Percentiles rank a stretch among this genome's conserved stretches.
phyloP scores from a whole-genome alignment of 306 rosid genomes.

The Glycine tomentella region DNA sequence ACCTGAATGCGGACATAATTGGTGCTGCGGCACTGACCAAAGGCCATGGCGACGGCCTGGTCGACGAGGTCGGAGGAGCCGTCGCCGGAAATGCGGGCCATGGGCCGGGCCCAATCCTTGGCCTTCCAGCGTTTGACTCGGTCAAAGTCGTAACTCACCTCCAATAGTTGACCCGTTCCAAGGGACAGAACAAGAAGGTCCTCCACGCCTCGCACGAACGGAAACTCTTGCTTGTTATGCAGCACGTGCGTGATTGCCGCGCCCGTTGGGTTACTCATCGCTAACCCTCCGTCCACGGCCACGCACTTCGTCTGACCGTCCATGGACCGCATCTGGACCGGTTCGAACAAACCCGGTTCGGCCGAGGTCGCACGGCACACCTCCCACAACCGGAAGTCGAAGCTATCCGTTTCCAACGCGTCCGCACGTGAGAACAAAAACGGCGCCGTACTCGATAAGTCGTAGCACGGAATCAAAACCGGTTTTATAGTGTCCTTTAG shows the following conservation, averaged over 20 bases:
- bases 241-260: slow-evolving; percentile 99
- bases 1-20: slow-evolving; percentile 99
- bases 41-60: slow-evolving; percentile 97
- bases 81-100: slow-evolving; percentile 84
- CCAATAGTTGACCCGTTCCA: slow-evolving; percentile 82
- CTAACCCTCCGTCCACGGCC: slow-evolving; percentile 89
- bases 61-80: slow-evolving; percentile 91
- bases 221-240: slow-evolving; percentile 97
- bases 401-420: slow-evolving; percentile 92
- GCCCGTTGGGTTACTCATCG: slow-evolving; percentile 91
- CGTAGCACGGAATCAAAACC: slow-evolving; percentile 90
- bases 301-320: slow-evolving; percentile 74
- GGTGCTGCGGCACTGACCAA: slow-evolving; percentile 73
- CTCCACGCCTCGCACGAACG: slow-evolving; percentile 98
- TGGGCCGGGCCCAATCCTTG: slow-evolving; percentile 93
- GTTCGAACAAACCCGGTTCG: slow-evolving; percentile 79
- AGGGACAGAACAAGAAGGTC: slow-evolving; percentile 88
- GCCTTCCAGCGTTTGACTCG: slow-evolving; percentile 81
- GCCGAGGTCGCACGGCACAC: slow-evolving; percentile 96
- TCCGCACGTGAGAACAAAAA: slow-evolving; percentile 96
- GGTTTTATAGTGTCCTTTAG: slow-evolving; percentile 93
- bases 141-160: slow-evolving; percentile 68
- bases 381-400: slow-evolving; percentile 93
- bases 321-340: slow-evolving; percentile 79
- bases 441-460: slow-evolving; percentile 92